Conservation (phyloP, 2,329 filamentous ascomycete species). For the Xylariaceae sp. region DNA sequence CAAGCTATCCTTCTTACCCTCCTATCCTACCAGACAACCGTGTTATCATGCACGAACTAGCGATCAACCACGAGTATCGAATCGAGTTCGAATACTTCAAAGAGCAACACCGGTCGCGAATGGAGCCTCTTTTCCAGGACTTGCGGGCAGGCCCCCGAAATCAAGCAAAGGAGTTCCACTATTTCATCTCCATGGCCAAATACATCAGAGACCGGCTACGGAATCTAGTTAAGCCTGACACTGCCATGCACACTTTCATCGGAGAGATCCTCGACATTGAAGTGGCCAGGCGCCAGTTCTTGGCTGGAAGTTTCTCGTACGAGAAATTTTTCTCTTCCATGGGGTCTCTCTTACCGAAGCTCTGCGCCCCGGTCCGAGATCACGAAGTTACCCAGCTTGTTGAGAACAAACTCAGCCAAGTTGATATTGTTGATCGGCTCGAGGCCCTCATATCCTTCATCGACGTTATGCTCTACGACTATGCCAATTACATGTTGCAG, state of each 20-base stretch:
- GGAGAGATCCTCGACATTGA: slow-evolving; percentile 69
- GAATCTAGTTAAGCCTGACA: slow-evolving; percentile 61
- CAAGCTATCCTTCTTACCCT: slow-evolving; percentile 40
- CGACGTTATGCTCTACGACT: slow-evolving; percentile 71
- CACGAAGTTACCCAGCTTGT: slow-evolving; percentile 63
- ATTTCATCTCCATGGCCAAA: slow-evolving; percentile 63
- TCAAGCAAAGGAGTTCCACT: slow-evolving; percentile 57
- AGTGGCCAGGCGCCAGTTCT: slow-evolving; percentile 61
- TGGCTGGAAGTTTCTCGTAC: slow-evolving; percentile 68
- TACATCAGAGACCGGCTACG: slow-evolving; percentile 66
- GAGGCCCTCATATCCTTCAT: slow-evolving; percentile 70
- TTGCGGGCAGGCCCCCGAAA: slow-evolving; percentile 58
- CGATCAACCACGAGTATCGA: slow-evolving; percentile 71
- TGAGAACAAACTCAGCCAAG: slow-evolving; percentile 50
- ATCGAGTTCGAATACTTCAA: slow-evolving; percentile 56
- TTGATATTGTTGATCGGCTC: slow-evolving; percentile 66
- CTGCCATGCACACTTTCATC: slow-evolving; percentile 67
- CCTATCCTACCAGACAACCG: slow-evolving; percentile 64
- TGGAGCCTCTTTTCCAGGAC: slow-evolving; percentile 45
- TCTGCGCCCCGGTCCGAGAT: slow-evolving; percentile 76
- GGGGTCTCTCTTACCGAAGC: slow-evolving; percentile 64
- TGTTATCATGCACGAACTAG: slow-evolving; percentile 68
- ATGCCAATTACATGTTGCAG: slow-evolving; percentile 72
- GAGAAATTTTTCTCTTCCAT: slow-evolving; percentile 74
- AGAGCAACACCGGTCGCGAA: slow-evolving; percentile 45